Evolutionary conservation across 331 rosid species (phyloP).

Genomic region (Rhamnella rubrinervis): DNA sequence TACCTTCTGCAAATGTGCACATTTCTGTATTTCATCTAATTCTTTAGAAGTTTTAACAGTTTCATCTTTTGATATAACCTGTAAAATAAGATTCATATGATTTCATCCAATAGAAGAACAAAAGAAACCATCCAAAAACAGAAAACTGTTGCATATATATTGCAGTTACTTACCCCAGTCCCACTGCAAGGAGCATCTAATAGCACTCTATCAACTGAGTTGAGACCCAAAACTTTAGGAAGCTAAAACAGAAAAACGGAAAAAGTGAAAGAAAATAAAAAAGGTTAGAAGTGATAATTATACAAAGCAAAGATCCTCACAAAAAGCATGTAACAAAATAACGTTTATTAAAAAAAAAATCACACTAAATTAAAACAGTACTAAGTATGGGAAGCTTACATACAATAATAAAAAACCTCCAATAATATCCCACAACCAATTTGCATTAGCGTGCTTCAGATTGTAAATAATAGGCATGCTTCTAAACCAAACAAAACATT

Average conservation of each 20-base stretch:
- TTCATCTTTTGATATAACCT: slow-evolving; percentile 98
- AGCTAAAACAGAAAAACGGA: slow-evolving; percentile 51
- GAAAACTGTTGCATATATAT: slow-evolving; percentile 2
- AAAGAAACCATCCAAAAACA: background rate
- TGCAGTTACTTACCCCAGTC: slow-evolving; percentile 72
- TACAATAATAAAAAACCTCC: no score
- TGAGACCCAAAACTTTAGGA: slow-evolving; percentile 78
- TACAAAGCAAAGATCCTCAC: background rate
- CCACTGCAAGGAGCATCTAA: slow-evolving; percentile 99
- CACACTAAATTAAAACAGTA: background rate
- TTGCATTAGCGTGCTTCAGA: no score
- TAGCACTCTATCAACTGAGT: slow-evolving; percentile 74
- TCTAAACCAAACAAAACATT: background rate
- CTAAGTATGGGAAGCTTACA: background rate
- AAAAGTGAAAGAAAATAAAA: background rate
- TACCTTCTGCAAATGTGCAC: slow-evolving; percentile 87
- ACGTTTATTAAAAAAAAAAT: no score
- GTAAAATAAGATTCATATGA: slow-evolving; percentile 21
- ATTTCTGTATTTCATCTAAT: slow-evolving; percentile 72
- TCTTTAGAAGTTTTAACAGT: slow-evolving; percentile 84
- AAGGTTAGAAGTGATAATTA: slow-evolving; percentile 4
- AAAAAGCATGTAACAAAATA: background rate
- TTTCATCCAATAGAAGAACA: background rate
- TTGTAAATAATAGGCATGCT: no score
- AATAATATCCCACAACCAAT: no score